Percentiles rank a stretch among this genome's conserved stretches.
phyloP scores from a whole-genome alignment of 2,329 filamentous ascomycete species.

The Colletotrichum sp. region DNA sequence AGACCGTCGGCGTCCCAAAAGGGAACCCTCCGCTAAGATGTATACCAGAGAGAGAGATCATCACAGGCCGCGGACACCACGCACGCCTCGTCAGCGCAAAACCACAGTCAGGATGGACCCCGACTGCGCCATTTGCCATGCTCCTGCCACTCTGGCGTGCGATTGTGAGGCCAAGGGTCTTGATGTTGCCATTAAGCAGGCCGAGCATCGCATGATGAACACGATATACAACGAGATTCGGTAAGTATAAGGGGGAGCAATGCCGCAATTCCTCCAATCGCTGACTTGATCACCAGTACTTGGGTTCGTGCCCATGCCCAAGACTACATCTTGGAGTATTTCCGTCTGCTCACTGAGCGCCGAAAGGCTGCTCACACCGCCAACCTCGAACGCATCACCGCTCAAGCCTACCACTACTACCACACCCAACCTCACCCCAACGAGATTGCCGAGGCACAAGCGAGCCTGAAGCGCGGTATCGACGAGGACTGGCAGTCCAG shows the following conservation, averaged over 20 bases:
- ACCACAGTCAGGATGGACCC: conserved; percentile 68
- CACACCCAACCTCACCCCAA: conserved; percentile 61
- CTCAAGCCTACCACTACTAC: conserved; percentile 63
- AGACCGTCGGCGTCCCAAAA: conserved; percentile 23
- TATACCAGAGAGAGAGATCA: conserved; percentile 45
- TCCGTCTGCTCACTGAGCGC: conserved; percentile 63
- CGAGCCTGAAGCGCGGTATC: conserved; percentile 72
- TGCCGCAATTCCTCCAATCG: conserved; percentile 5
- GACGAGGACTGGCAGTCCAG: conserved; percentile 80
- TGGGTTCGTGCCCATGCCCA: conserved; percentile 72
- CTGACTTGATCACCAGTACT: conserved; percentile 42
- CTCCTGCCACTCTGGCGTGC: conserved; percentile 62
- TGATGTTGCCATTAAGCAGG: conserved; percentile 66
- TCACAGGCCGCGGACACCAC: conserved; percentile 26
- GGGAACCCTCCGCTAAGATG: conserved; percentile 49
- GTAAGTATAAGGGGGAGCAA: conserved; percentile 41
- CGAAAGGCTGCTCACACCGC: conserved; percentile 62
- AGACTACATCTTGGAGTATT: conserved; percentile 72
- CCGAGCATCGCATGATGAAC: conserved; percentile 68
- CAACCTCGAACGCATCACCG: conserved; percentile 60
- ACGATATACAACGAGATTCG: conserved; percentile 67
- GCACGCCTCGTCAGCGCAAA: conserved; percentile 38
- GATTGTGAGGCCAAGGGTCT: conserved; percentile 71
- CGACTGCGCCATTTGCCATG: conserved; percentile 70
- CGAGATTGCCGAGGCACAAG: conserved; percentile 69